Percentiles rank a stretch among this genome's conserved stretches.
These are phyloP conservation scores for Colletotrichum sp. DNA, from an alignment of 2,329 filamentous ascomycete species.

Conservation along the genomic window DNA sequence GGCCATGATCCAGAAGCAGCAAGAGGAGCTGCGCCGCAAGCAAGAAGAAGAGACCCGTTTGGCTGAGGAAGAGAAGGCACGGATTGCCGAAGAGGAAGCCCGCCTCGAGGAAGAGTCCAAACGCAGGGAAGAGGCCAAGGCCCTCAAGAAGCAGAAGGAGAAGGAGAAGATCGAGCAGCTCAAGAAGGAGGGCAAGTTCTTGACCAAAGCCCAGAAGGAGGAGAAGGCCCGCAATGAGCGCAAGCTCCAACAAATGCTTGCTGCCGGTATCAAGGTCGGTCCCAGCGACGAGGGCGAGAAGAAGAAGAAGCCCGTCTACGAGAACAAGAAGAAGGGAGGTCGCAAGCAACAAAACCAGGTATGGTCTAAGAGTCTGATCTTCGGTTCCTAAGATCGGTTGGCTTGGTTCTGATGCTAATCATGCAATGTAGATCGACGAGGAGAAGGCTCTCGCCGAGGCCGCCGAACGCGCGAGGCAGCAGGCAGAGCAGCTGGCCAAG, in stretches of 20 bases:
- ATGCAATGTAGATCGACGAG: conserved; percentile 65
- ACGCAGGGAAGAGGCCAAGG: conserved; percentile 74
- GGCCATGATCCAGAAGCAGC: conserved; percentile 78
- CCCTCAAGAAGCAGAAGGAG: conserved; percentile 83
- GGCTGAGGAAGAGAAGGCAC: conserved; percentile 68
- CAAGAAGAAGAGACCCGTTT: conserved; percentile 68
- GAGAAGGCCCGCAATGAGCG: conserved; percentile 80
- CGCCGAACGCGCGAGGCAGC: conserved; percentile 70
- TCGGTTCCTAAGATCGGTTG: background rate
- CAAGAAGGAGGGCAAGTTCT: conserved; percentile 86
- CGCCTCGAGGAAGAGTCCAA: conserved; percentile 70
- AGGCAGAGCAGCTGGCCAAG: conserved; percentile 71
- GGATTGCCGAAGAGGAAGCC: conserved; percentile 69
- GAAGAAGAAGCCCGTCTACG: conserved; percentile 80
- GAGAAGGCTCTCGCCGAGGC: conserved; percentile 81
- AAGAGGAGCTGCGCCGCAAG: conserved; percentile 73
- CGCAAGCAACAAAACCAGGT: conserved; percentile 62
- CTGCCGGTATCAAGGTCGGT: conserved; percentile 76
- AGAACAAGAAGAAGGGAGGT: conserved; percentile 74
- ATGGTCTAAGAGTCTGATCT: conserved; percentile 20
- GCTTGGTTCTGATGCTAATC: background rate
- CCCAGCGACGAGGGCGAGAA: conserved; percentile 60
- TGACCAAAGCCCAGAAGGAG: conserved; percentile 86
- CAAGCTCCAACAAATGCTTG: conserved; percentile 86
- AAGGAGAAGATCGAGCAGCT: conserved; percentile 86